phyloP scores from a whole-genome alignment of 2,329 filamentous ascomycete species.

The Fusarium brevicatenulatum region DNA sequence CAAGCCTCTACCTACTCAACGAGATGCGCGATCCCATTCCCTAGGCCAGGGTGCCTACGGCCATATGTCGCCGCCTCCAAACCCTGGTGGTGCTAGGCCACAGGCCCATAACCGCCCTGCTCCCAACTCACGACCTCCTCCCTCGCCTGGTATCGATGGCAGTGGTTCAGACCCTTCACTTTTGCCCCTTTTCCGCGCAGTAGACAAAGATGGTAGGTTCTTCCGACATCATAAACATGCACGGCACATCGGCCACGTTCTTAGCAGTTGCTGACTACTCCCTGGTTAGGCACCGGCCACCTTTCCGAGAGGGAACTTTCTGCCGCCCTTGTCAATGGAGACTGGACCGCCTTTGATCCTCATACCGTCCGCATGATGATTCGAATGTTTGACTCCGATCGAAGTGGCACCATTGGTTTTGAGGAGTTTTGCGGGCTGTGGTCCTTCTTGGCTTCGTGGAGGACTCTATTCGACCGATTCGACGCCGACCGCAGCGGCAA shows the following conservation, averaged over 20 bases:
- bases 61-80: slow-evolving; percentile 63
- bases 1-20: slow-evolving; percentile 55
- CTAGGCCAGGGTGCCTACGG: slow-evolving; percentile 51
- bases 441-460: slow-evolving; percentile 95
- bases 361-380: slow-evolving; percentile 99
- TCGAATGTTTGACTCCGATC: slow-evolving; percentile 97
- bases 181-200: slow-evolving; percentile 86
- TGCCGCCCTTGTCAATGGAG: slow-evolving; percentile 92
- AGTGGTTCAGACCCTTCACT: slow-evolving; percentile 65
- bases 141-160: slow-evolving; percentile 67
- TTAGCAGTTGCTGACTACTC: slow-evolving; percentile 9
- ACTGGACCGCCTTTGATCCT: slow-evolving; percentile 92
- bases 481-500: slow-evolving; percentile 87
- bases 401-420: slow-evolving; percentile 88
- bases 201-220: slow-evolving; percentile 82
- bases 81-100: slow-evolving; percentile 54
- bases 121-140: slow-evolving; percentile 70
- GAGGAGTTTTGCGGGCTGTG: slow-evolving; percentile 96
- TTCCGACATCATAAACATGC: background rate
- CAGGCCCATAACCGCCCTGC: slow-evolving; percentile 62
- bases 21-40: slow-evolving; percentile 42
- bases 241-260: background rate
- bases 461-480: slow-evolving; percentile 93
- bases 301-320: slow-evolving; percentile 88
- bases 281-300: slow-evolving; percentile 72